These are phyloP conservation scores for Yarrowia sp. DNA, from an alignment of 805 yeast genomes.

Conservation along the genomic window DNA sequence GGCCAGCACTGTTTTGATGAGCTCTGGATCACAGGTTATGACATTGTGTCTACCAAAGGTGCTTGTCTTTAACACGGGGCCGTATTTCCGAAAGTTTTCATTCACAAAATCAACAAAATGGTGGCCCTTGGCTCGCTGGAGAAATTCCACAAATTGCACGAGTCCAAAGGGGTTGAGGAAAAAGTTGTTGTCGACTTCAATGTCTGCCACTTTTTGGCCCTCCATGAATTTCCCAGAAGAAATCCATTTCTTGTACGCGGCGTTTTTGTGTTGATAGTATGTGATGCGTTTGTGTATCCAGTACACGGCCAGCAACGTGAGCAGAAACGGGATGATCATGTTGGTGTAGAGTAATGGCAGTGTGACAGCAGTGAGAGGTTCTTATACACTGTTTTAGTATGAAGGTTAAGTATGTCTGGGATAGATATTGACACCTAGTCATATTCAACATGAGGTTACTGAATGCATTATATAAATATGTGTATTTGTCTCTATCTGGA, in stretches of 20 bases:
- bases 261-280: not conserved
- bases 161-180: not conserved
- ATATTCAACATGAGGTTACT: no score
- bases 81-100: not conserved
- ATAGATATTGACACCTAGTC: no score
- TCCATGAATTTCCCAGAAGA: not conserved
- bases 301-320: not conserved
- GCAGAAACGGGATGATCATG: not conserved
- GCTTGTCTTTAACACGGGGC: not conserved
- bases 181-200: not conserved
- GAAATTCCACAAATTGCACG: not conserved
- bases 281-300: not conserved
- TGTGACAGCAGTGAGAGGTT: not conserved
- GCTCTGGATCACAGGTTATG: constrained; percentile 34
- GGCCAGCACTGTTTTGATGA: constrained; percentile 34
- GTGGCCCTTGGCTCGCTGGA: not conserved
- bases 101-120: not conserved
- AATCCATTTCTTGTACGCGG: not conserved
- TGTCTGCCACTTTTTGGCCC: not conserved
- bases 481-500: no score
- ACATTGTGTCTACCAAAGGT: not conserved
- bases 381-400: no score
- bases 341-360: not conserved
- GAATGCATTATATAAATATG: no score
- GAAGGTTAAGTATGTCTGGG: no score